These are phyloP conservation scores for Fusarium sulawesiense DNA, from an alignment of 2,329 filamentous ascomycete species.

Conservation along the genomic window DNA sequence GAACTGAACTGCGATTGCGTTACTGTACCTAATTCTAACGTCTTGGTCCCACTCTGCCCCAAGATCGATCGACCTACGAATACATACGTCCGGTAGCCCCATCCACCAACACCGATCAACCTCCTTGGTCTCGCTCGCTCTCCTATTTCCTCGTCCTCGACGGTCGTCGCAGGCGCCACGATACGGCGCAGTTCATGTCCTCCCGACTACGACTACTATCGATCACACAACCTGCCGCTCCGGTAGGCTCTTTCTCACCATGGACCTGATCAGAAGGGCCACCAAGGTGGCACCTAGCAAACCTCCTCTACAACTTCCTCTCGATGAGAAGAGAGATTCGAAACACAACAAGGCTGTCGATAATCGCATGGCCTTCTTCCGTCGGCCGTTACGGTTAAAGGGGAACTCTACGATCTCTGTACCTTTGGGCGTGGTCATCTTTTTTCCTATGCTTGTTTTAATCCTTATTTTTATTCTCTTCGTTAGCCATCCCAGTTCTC, in stretches of 20 bases:
- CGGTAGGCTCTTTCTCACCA: constrained; percentile 51
- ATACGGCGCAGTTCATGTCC: constrained; percentile 46
- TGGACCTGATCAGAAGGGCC: constrained; percentile 70
- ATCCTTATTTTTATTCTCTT: constrained; percentile 91
- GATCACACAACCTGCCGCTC: constrained; percentile 55
- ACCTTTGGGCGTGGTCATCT: constrained; percentile 88
- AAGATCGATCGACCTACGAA: constrained; percentile 28
- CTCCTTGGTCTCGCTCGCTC: not conserved
- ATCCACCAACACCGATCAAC: constrained; percentile 19
- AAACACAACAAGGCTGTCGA: constrained; percentile 56
- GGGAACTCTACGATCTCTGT: constrained; percentile 94
- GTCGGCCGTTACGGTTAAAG: constrained; percentile 85
- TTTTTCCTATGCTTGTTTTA: constrained; percentile 93
- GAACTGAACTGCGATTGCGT: constrained; percentile 12
- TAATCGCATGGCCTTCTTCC: constrained; percentile 80
- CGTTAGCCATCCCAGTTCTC: constrained; percentile 85
- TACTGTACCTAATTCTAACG: constrained; percentile 17
- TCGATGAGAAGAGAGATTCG: constrained; percentile 61
- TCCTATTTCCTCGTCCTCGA: constrained; percentile 34
- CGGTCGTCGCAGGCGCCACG: constrained; percentile 41
- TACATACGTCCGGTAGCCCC: constrained; percentile 13
- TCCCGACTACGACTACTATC: constrained; percentile 47
- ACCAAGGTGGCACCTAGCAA: constrained; percentile 61
- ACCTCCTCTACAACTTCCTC: constrained; percentile 57
- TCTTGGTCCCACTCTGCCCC: constrained; percentile 15